These are phyloP conservation scores for Orbilia javanica DNA, from an alignment of 2,329 filamentous ascomycete species.

Conservation along the genomic window DNA sequence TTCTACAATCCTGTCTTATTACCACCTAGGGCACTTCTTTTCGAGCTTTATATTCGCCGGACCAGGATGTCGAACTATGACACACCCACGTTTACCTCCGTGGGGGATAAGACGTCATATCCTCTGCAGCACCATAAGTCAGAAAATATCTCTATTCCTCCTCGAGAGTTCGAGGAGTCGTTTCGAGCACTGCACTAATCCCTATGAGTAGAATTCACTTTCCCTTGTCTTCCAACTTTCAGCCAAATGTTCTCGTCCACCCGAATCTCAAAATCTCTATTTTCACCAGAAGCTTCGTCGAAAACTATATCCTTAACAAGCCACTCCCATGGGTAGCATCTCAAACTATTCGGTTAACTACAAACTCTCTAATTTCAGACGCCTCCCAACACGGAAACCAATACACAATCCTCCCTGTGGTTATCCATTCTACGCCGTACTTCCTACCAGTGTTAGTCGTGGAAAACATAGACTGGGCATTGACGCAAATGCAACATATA, in stretches of 20 bases:
- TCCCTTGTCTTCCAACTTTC: background rate
- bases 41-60: too few species aligned
- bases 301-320: background rate
- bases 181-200: background rate
- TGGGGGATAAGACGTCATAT: too few species aligned
- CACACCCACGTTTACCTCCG: too few species aligned
- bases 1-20: too few species aligned
- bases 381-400: background rate
- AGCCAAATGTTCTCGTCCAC: background rate
- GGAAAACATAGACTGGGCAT: background rate
- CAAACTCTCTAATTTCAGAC: slow-evolving; percentile 4
- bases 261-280: background rate
- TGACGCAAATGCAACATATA: background rate
- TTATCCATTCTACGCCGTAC: background rate
- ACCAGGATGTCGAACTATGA: too few species aligned
- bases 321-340: slow-evolving; percentile 17
- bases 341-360: background rate
- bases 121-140: background rate
- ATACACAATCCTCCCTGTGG: slow-evolving; percentile 20
- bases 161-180: too few species aligned
- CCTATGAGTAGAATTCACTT: background rate
- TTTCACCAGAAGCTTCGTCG: background rate
- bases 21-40: too few species aligned
- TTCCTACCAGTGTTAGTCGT: slow-evolving; percentile 9
- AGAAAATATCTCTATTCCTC: background rate